Percentiles rank a stretch among this genome's conserved stretches.
These are phyloP conservation scores for Lentinula sp. DNA, from an alignment of 768 basidiomycete species.

Conservation along the genomic window DNA sequence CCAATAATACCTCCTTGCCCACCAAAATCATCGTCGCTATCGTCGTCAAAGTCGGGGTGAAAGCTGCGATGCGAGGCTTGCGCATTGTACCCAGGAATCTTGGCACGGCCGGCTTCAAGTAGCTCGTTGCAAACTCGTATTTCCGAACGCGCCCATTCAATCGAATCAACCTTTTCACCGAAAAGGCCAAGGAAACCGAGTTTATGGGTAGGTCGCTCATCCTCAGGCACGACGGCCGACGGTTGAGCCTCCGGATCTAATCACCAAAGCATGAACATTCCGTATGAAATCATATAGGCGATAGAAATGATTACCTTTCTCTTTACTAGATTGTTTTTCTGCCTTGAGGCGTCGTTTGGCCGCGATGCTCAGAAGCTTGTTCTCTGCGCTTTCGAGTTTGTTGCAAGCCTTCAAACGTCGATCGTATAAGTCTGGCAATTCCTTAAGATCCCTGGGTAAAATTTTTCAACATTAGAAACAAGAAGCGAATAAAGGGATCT, in stretches of 20 bases:
- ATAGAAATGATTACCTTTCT: slow-evolving; percentile 8
- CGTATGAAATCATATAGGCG: background rate
- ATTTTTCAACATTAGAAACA: background rate
- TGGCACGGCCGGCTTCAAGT: slow-evolving; percentile 44
- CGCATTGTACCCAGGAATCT: slow-evolving; percentile 4
- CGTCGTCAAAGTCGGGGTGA: slow-evolving; percentile 5
- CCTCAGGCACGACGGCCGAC: slow-evolving; percentile 16
- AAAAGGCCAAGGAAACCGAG: slow-evolving; percentile 56
- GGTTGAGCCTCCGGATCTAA: background rate
- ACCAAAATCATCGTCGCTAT: slow-evolving; percentile 5
- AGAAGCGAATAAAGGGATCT: background rate
- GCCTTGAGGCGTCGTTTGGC: slow-evolving; percentile 59
- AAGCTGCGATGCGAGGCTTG: background rate
- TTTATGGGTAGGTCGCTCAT: slow-evolving; percentile 75
- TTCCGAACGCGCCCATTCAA: slow-evolving; percentile 82
- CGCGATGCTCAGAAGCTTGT: slow-evolving; percentile 67
- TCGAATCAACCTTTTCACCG: slow-evolving; percentile 89
- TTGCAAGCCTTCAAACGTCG: slow-evolving; percentile 64
- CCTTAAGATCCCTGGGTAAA: slow-evolving; percentile 74
- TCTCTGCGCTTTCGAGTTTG: slow-evolving; percentile 87
- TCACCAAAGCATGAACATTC: no score
- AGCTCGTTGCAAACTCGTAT: slow-evolving; percentile 50
- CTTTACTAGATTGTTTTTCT: slow-evolving; percentile 35
- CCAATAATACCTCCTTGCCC: slow-evolving; percentile 4
- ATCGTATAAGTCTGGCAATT: slow-evolving; percentile 79